phyloP scores from a whole-genome alignment of 2,329 filamentous ascomycete species.

The Cryphonectria carpinicola region DNA sequence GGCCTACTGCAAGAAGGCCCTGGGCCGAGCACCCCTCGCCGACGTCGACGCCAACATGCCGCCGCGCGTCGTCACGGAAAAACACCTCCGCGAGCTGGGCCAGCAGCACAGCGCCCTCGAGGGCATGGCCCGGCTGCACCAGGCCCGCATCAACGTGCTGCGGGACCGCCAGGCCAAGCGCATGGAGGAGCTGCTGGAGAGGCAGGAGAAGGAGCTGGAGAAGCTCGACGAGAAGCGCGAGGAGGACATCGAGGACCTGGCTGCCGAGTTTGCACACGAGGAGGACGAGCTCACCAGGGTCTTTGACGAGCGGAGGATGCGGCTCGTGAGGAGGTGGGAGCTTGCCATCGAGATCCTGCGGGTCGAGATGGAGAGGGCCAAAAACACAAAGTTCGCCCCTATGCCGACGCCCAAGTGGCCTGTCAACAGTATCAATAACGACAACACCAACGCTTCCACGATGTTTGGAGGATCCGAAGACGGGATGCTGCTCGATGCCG shows the following conservation, averaged over 20 bases:
- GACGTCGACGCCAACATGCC: conserved; percentile 42
- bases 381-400: conserved; percentile 47
- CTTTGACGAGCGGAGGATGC: conserved; percentile 50
- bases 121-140: conserved; percentile 61
- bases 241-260: conserved; percentile 53
- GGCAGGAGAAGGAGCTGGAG: conserved; percentile 57
- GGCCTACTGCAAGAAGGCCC: conserved; percentile 63
- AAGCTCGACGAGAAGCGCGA: conserved; percentile 50
- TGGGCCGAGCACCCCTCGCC: conserved; percentile 45
- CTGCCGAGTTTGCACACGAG: conserved; percentile 52
- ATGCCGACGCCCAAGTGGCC: conserved; percentile 48
- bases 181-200: conserved; percentile 61
- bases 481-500: conserved; percentile 23
- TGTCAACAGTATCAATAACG: conserved; percentile 30
- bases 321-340: conserved; percentile 55
- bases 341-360: conserved; percentile 57
- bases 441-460: conserved; percentile 27
- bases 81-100: conserved; percentile 60
- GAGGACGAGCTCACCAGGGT: conserved; percentile 50
- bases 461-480: conserved; percentile 6
- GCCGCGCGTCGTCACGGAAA: conserved; percentile 59
- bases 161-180: conserved; percentile 66
- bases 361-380: conserved; percentile 53
- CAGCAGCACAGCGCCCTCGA: conserved; percentile 65
- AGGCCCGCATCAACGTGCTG: conserved; percentile 66